These are phyloP conservation scores for Scheffersomyces lignosus DNA, from an alignment of 805 yeast genomes.

Conservation along the genomic window DNA sequence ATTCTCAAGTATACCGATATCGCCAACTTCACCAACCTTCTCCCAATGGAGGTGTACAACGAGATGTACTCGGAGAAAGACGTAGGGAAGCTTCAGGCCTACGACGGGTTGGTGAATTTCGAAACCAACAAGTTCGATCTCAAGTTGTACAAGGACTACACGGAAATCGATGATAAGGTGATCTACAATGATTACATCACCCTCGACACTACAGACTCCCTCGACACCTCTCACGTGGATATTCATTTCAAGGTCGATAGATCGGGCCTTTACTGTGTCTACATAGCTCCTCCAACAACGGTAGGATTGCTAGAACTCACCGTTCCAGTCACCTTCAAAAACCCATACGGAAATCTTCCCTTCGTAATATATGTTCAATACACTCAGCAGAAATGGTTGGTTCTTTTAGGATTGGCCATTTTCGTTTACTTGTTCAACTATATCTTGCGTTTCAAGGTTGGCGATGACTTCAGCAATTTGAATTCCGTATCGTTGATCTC, in stretches of 20 bases:
- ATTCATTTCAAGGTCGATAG: constrained; percentile 14
- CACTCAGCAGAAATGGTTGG: constrained; percentile 12
- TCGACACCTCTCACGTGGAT: constrained; percentile 5
- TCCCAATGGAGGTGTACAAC: constrained; percentile 13
- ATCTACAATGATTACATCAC: constrained; percentile 9
- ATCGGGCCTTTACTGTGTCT: constrained; percentile 32
- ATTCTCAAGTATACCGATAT: constrained; percentile 25
- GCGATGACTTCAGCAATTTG: constrained; percentile 26
- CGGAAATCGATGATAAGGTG: constrained; percentile 5
- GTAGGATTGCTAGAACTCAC: constrained; percentile 8
- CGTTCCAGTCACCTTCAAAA: constrained; percentile 20
- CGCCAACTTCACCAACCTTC: constrained; percentile 18
- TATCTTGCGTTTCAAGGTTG: constrained; percentile 24
- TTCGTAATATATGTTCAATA: constrained; percentile 15
- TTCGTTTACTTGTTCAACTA: constrained; percentile 23
- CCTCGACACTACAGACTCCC: constrained; percentile 1
- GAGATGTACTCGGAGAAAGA: constrained; percentile 5
- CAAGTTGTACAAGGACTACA: not conserved
- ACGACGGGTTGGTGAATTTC: constrained; percentile 9
- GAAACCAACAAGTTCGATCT: constrained; percentile 2
- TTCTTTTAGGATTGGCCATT: constrained; percentile 14
- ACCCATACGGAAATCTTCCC: constrained; percentile 26
- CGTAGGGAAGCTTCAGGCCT: constrained; percentile 6
- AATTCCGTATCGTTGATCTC: constrained; percentile 28
- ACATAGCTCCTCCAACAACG: constrained; percentile 23